Evolutionary conservation across 257 asterid species (phyloP).

Genomic region (Forsythia suspensa): DNA sequence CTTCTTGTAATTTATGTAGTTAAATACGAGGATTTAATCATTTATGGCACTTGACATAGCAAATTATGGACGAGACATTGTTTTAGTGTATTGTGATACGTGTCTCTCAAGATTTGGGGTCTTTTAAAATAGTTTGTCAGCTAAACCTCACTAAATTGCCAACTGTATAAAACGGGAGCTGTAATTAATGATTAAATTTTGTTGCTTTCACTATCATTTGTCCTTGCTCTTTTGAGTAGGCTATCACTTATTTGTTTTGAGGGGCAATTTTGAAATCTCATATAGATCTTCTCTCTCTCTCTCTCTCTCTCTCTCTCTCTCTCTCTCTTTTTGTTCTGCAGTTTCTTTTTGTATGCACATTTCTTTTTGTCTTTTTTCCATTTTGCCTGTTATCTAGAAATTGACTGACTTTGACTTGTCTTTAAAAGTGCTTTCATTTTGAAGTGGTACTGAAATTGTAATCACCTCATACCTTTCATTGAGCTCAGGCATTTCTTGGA

Average conservation of each 20-base stretch:
- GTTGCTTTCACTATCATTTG: conserved; percentile 2
- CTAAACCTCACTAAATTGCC: background rate
- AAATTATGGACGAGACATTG: background rate
- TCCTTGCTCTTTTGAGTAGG: background rate
- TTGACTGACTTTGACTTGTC: conserved; percentile 7
- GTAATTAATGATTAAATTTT: background rate
- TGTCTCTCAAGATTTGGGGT: background rate
- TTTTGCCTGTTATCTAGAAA: background rate
- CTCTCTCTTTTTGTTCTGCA: background rate
- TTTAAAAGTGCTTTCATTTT: background rate
- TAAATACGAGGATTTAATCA: conserved; percentile 1
- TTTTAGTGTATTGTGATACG: background rate
- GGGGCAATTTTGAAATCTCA: background rate
- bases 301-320: too few relatives aligned
- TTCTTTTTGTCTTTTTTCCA: background rate
- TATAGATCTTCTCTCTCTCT: background rate
- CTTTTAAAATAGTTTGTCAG: background rate
- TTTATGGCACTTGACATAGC: conserved; percentile 12
- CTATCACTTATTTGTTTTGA: background rate
- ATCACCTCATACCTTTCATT: conserved; percentile 11
- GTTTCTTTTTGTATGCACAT: conserved; percentile 2
- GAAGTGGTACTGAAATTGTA: background rate
- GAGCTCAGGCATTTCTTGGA: conserved; percentile 27
- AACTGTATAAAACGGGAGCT: background rate
- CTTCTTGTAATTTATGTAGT: background rate